Evolutionary conservation across 2,329 filamentous ascomycete species (phyloP).

Genomic region (Colletotrichum chrysophilum): DNA sequence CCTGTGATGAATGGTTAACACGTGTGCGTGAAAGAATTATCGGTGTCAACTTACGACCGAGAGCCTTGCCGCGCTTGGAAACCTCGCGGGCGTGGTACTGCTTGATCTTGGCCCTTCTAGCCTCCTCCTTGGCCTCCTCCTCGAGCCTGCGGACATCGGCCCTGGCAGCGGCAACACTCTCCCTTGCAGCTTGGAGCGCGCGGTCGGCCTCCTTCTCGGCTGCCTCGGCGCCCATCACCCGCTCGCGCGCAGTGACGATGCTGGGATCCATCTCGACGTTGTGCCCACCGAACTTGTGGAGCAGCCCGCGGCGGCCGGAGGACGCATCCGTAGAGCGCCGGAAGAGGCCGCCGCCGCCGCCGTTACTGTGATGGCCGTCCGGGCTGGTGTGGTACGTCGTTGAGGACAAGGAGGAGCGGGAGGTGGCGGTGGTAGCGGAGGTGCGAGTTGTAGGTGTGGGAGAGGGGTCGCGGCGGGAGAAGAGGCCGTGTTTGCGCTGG

Average conservation of each 20-base stretch:
- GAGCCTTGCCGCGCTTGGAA: constrained; percentile 71
- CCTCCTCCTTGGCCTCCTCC: constrained; percentile 69
- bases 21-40: not conserved
- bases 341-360: constrained; percentile 26
- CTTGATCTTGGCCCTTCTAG: constrained; percentile 71
- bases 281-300: constrained; percentile 51
- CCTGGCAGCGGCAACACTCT: constrained; percentile 65
- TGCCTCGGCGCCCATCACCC: constrained; percentile 65
- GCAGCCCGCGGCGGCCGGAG: constrained; percentile 40
- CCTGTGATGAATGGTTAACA: not conserved
- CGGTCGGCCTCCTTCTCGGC: constrained; percentile 71
- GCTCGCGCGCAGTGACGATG: constrained; percentile 66
- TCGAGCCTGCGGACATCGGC: constrained; percentile 69
- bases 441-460: constrained; percentile 28
- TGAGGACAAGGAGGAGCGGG: constrained; percentile 18
- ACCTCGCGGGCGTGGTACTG: constrained; percentile 68
- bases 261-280: constrained; percentile 60
- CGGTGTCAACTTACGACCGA: constrained; percentile 63
- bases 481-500: constrained; percentile 38
- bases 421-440: constrained; percentile 25
- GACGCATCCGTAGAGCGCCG: constrained; percentile 31
- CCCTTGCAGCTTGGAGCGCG: constrained; percentile 62
- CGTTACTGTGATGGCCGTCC: constrained; percentile 8
- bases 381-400: constrained; percentile 28
- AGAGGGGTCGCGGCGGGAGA: constrained; percentile 34